Percentiles rank a stretch among this genome's conserved stretches.
Conservation (phyloP, 2,329 filamentous ascomycete species). For the Cladophialophora immunda region DNA sequence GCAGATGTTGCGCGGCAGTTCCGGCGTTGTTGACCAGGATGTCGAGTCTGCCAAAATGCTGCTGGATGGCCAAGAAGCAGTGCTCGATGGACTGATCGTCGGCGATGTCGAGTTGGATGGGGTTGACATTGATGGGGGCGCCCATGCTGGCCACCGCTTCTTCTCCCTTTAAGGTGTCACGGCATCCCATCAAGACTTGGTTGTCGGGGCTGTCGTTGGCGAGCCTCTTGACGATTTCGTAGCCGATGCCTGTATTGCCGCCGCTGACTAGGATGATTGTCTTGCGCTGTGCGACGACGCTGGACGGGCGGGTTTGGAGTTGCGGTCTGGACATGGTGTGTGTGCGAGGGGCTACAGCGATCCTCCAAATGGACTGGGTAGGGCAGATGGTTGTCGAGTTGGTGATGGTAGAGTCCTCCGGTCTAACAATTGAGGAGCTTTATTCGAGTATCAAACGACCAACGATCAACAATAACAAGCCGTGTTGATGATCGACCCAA, state of each 20-base stretch:
- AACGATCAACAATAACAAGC: too few species aligned
- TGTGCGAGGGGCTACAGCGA: neutral
- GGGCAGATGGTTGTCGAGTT: neutral
- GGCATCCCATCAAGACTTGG: conserved; percentile 45
- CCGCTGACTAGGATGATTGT: conserved; percentile 40
- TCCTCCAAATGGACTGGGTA: too few species aligned
- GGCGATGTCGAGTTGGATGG: conserved; percentile 48
- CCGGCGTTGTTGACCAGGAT: conserved; percentile 51
- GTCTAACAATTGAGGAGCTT: too few species aligned
- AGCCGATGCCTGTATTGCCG: conserved; percentile 36
- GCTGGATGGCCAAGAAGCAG: conserved; percentile 44
- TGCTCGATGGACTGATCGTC: conserved; percentile 46
- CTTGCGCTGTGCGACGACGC: conserved; percentile 31
- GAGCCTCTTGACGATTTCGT: conserved; percentile 40
- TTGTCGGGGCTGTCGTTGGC: conserved; percentile 47
- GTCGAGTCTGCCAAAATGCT: conserved; percentile 47
- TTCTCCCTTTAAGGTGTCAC: conserved; percentile 50
- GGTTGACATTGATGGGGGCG: conserved; percentile 41
- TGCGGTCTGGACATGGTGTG: conserved; percentile 36
- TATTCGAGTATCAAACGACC: too few species aligned
- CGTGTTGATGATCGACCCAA: too few species aligned
- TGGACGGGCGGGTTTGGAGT: conserved; percentile 33
- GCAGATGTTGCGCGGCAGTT: conserved; percentile 34
- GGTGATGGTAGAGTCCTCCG: neutral
- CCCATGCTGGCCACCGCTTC: conserved; percentile 41